Evolutionary conservation across 805 yeast species (phyloP), one percentile per base, ranked within the genome.

Genomic region (Pichia californica): DNA sequence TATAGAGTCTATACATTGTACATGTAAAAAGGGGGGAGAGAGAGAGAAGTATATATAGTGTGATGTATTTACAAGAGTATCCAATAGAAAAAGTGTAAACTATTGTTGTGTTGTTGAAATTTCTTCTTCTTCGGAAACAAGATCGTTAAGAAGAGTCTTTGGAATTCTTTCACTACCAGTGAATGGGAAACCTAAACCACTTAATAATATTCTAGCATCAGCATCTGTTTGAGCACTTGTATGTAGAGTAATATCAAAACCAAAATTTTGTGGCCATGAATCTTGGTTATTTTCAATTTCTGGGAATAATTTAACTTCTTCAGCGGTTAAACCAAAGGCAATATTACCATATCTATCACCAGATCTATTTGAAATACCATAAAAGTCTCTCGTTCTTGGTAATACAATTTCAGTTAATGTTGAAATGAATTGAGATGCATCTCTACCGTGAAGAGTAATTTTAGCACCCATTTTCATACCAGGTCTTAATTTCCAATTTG

Each of bases 391-490:
- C 45, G 89, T 79, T 64, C 96, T 78, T 37, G 99, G 99, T 54
- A 93, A 73, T 16, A 93, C 98, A 50, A 94, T 68, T 66, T 93
- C 99, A 1, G 95, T 80, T 54, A 93, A 68, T 1, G 98, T 91
- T 7, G 84, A 64, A 46, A 93, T 58, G 57, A 94, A 93, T 67
- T 88, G 96, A 44, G 80, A 68, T 80, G 89, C 85, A 43, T 85
- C 83, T 52, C 81, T 74, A 36, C 97, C 99, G 27, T 70, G 70
- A 43, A 94, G 68, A 46, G 74, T 77, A 13, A 82, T 81, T 58
- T 85, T 84, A 43, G 94, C 95, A 42, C 99, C 99, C 78, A 94
- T 84, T 40, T 82, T 82, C 71, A 79, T 81, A 31, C 96, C 96
- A 38, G 80, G 80, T 63, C 97, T 79, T 43, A 89, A 73, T 53